These are phyloP conservation scores for Biscutella laevigata DNA, from an alignment of 441 rosid species.

Conservation along the genomic window DNA sequence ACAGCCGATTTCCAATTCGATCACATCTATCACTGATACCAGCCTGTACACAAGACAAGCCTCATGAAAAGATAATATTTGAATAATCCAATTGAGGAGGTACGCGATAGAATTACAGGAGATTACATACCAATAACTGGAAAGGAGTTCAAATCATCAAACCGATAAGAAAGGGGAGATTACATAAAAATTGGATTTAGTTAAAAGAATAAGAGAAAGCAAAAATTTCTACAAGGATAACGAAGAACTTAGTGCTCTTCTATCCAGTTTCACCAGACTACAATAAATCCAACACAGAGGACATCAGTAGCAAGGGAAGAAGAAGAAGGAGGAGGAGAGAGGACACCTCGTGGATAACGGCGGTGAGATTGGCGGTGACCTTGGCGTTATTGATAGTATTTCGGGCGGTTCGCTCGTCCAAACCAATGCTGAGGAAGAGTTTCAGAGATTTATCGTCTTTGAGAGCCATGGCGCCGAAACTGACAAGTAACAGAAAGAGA, in stretches of 20 bases:
- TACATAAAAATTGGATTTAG: background rate
- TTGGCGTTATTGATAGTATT: slow-evolving; percentile 71
- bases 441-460: slow-evolving; percentile 44
- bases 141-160: background rate
- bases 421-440: slow-evolving; percentile 70
- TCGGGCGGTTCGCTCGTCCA: slow-evolving; percentile 73
- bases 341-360: slow-evolving; percentile 73
- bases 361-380: slow-evolving; percentile 69
- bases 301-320: background rate
- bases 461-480: slow-evolving; percentile 34
- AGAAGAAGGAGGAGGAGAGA: background rate
- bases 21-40: slow-evolving; percentile 68
- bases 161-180: background rate
- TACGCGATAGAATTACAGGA: background rate
- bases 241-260: background rate
- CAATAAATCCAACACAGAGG: background rate
- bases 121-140: background rate
- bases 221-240: background rate
- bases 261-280: slow-evolving; percentile 1
- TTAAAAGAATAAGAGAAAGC: background rate
- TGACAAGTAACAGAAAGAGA: slow-evolving; percentile 5
- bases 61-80: background rate
- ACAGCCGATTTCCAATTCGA: slow-evolving; percentile 72
- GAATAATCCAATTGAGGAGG: background rate
- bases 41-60: slow-evolving; percentile 42